Conservation (phyloP, 257 asterid genomes). For the Anisodus tanguticus region DNA sequence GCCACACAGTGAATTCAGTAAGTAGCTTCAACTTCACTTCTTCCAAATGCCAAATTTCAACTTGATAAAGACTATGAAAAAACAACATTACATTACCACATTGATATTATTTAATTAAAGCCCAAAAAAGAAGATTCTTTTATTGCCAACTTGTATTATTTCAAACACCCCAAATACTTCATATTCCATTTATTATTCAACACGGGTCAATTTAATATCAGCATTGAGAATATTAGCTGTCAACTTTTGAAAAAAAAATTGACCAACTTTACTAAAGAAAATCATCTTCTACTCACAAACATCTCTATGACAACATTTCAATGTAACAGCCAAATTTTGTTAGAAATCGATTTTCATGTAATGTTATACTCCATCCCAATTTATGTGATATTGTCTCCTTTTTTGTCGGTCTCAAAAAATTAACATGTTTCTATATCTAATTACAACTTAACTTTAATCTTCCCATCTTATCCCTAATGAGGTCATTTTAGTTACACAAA, state of each 20-base stretch:
- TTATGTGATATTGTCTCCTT: no score
- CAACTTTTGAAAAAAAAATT: not conserved
- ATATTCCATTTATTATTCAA: not conserved
- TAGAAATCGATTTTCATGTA: not conserved
- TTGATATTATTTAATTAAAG: not conserved
- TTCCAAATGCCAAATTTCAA: not conserved
- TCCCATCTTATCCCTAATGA: no score
- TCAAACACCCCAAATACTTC: not conserved
- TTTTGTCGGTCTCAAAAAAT: no score
- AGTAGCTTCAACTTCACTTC: not conserved
- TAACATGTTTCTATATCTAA: no score
- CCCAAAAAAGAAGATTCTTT: not conserved
- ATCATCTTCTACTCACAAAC: not conserved
- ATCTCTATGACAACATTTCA: not conserved
- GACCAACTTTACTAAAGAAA: not conserved
- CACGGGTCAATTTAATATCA: conserved; percentile 26
- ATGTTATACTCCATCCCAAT: not conserved
- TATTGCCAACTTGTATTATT: conserved; percentile 9
- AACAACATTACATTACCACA: not conserved
- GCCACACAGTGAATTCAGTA: not conserved
- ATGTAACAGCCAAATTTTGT: not conserved
- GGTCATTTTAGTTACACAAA: no score
- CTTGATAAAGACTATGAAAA: not conserved
- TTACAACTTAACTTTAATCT: no score
- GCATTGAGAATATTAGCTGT: conserved; percentile 24